Base-by-base conservation (phyloP, 768 basidiomycete species). In the Pulveroboletus sp. region DNA sequence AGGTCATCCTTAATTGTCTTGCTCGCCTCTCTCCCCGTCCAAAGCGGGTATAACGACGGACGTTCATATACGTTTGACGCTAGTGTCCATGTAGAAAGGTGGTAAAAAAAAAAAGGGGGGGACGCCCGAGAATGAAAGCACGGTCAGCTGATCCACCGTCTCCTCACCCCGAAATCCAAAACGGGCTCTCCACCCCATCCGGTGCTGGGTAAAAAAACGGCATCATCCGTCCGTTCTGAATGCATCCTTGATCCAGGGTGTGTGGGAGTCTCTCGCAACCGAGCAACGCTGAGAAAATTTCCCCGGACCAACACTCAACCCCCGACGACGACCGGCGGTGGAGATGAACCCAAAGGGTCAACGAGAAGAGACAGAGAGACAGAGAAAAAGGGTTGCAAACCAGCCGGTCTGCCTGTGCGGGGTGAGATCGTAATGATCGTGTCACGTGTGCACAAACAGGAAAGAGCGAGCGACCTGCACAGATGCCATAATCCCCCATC, bases 401-500 rank as follows among this genome's bases (percentile, higher is more conserved):
- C 18, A 47, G 41, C 61, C 58, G 47, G 39, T 39, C 37, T 38
- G 45, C 32, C 28, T 35, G 50, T 37, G 52, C 35, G 43, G 46
- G 40, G 21, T 39, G 33, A n/a, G 4, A 6, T 8, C 12, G 47
- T 53, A 11, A 21, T 36, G 35, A 52, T 59, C 47, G 37, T 30
- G 45, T 49, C 33, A 56, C 35, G 35, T 35, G 46, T 28, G 36
- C 38, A 33, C 38, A 46, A 43, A 26, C 21, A 18, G 42, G 39
- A 33, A 37, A 33, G 33, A 31, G 39, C 24, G 45, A 36, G 46
- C 8, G n/a, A 11, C 6, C 8, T 21, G 27, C 38, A 17, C 15
- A 30, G 15, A 57, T 60, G 58, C 48, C 55, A 57, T 54, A 60
- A 57, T 1, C 0, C 8, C 33, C 3, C 28, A 12, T 61, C 58